Conservation (phyloP, 805 yeast genomes). For the Metschnikowia gruessii region DNA sequence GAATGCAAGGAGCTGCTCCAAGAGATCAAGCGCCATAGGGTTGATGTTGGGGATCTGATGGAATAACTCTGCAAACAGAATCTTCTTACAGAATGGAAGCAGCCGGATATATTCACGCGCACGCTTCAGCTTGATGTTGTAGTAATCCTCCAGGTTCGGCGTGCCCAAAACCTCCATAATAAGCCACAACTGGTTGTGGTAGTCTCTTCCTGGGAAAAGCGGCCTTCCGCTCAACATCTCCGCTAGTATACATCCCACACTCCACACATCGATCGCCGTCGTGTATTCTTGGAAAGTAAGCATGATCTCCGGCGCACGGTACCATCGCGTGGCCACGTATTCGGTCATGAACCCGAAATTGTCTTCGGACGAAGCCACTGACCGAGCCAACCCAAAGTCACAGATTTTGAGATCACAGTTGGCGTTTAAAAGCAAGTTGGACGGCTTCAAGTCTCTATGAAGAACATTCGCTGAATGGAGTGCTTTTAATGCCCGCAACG, state of each 20-base stretch:
- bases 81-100: constrained; percentile 63
- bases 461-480: constrained; percentile 92
- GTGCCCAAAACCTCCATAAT: constrained; percentile 87
- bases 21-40: constrained; percentile 54
- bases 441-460: constrained; percentile 91
- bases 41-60: constrained; percentile 27
- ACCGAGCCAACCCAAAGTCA: constrained; percentile 87
- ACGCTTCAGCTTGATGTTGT: constrained; percentile 69
- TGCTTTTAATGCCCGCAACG: constrained; percentile 83
- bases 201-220: constrained; percentile 90
- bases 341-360: constrained; percentile 88
- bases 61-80: constrained; percentile 27
- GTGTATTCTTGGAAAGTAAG: constrained; percentile 89
- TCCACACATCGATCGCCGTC: constrained; percentile 95
- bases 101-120: constrained; percentile 86
- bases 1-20: constrained; percentile 61
- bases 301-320: constrained; percentile 97
- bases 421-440: constrained; percentile 79
- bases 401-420: constrained; percentile 93
- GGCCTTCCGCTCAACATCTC: constrained; percentile 87
- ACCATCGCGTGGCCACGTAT: constrained; percentile 97
- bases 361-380: constrained; percentile 59
- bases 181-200: constrained; percentile 83
- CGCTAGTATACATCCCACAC: constrained; percentile 93
- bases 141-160: constrained; percentile 76